phyloP scores from a whole-genome alignment of 306 rosid genomes.

The Fragaria ananassa region DNA sequence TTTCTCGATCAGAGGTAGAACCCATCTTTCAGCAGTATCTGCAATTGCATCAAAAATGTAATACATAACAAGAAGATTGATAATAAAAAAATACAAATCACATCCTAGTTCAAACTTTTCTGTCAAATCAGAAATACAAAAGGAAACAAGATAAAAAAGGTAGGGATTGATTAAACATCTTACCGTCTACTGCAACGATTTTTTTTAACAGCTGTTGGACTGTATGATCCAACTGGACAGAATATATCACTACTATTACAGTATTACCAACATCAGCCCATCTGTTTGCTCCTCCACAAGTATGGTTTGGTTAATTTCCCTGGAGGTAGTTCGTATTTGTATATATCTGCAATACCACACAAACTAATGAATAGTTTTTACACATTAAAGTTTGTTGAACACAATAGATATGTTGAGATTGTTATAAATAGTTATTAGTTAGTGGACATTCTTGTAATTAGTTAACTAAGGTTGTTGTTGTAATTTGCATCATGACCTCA shows the following conservation, averaged over 20 bases:
- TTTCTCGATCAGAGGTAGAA: not conserved
- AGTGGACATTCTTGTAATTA: too few species aligned
- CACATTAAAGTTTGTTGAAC: too few species aligned
- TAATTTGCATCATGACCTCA: too few species aligned
- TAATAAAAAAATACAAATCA: not conserved
- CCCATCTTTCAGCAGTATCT: not conserved
- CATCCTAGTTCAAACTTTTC: not conserved
- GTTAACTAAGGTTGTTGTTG: too few species aligned
- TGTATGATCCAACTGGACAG: conserved; percentile 81
- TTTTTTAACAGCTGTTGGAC: conserved; percentile 64
- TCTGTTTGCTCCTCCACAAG: conserved; percentile 85
- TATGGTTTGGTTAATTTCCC: conserved; percentile 59
- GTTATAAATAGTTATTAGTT: too few species aligned
- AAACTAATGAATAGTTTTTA: not conserved
- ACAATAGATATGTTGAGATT: too few species aligned
- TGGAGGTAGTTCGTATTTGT: conserved; percentile 73
- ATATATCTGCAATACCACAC: conserved; percentile 49
- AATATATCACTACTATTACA: conserved; percentile 50
- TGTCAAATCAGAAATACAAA: not conserved
- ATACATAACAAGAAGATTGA: not conserved
- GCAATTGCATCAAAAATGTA: not conserved
- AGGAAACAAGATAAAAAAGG: not conserved
- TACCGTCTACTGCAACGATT: not conserved
- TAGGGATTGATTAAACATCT: not conserved
- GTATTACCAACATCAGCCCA: conserved; percentile 77